phyloP scores from a whole-genome alignment of 2,329 filamentous ascomycete species.

The Cladophialophora exuberans region DNA sequence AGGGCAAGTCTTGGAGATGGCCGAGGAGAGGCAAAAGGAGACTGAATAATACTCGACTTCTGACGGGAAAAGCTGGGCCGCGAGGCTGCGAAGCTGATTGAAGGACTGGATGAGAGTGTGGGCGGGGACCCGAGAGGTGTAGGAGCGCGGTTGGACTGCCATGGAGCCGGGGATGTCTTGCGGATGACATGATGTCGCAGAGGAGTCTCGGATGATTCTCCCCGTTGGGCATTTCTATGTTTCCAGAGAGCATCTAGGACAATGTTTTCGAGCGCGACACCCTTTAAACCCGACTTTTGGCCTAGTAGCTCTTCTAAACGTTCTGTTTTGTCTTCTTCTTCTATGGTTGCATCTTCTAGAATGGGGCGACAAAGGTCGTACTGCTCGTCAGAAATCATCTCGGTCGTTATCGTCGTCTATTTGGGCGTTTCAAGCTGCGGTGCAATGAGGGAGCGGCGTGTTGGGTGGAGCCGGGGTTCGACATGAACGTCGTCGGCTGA shows the following conservation, averaged over 20 bases:
- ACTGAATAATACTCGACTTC: constrained; percentile 46
- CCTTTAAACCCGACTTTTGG: constrained; percentile 74
- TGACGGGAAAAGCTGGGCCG: constrained; percentile 73
- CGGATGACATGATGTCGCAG: constrained; percentile 88
- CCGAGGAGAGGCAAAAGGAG: constrained; percentile 90
- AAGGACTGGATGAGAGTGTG: constrained; percentile 77
- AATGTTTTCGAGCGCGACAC: constrained; percentile 81
- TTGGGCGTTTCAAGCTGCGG: not conserved
- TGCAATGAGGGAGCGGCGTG: not conserved
- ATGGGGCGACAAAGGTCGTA: constrained; percentile 91
- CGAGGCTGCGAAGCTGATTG: constrained; percentile 74
- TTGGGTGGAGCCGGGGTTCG: constrained; percentile 1
- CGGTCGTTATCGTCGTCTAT: constrained; percentile 24
- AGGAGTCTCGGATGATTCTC: constrained; percentile 72
- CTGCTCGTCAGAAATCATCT: constrained; percentile 89
- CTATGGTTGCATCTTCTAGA: constrained; percentile 77
- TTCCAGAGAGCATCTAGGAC: constrained; percentile 87
- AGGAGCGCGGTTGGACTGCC: constrained; percentile 74
- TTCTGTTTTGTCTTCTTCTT: constrained; percentile 96
- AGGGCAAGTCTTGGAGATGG: constrained; percentile 90
- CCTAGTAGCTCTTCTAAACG: constrained; percentile 83
- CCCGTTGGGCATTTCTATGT: constrained; percentile 55
- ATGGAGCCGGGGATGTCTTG: constrained; percentile 87
- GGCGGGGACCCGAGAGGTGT: constrained; percentile 85
- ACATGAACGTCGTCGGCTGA: constrained; percentile 14